Percentiles rank a stretch among this genome's conserved stretches.
phyloP scores from a whole-genome alignment of 2,329 filamentous ascomycete species.

The Ceratocystis harringtonii region DNA sequence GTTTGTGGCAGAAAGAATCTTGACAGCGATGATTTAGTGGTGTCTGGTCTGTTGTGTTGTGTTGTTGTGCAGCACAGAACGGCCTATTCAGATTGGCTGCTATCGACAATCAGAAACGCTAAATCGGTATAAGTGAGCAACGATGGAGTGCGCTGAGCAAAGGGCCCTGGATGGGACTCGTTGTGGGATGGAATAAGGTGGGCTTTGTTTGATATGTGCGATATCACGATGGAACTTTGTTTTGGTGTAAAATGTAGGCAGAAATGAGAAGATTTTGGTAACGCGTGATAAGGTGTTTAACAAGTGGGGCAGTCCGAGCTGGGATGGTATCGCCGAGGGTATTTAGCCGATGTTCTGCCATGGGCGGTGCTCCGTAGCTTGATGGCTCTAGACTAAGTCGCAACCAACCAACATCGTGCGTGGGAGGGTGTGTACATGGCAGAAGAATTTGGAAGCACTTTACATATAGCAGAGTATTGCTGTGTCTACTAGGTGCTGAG shows the following conservation, averaged over 20 bases:
- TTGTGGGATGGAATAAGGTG: neutral
- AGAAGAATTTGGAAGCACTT: no score
- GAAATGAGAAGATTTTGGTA: conserved; percentile 5
- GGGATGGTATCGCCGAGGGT: neutral
- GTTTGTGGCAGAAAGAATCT: neutral
- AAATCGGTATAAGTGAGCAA: neutral
- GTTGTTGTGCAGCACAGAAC: neutral
- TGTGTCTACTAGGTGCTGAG: no score
- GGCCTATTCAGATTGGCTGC: neutral
- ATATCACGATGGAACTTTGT: conserved; percentile 11
- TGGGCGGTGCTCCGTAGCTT: neutral
- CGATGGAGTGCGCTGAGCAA: neutral
- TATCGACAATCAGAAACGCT: neutral
- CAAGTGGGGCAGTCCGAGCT: neutral
- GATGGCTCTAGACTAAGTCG: no score
- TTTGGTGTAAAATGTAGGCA: conserved; percentile 5
- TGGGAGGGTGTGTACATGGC: no score
- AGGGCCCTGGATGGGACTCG: neutral
- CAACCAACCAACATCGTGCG: no score
- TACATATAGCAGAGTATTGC: no score
- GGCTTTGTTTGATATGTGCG: conserved; percentile 3
- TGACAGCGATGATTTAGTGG: neutral
- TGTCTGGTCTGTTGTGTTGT: neutral
- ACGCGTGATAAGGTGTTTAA: conserved; percentile 6
- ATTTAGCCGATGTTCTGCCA: neutral